Conservation (phyloP, 805 yeast species). For the Cyberlindnera bimundalis region DNA sequence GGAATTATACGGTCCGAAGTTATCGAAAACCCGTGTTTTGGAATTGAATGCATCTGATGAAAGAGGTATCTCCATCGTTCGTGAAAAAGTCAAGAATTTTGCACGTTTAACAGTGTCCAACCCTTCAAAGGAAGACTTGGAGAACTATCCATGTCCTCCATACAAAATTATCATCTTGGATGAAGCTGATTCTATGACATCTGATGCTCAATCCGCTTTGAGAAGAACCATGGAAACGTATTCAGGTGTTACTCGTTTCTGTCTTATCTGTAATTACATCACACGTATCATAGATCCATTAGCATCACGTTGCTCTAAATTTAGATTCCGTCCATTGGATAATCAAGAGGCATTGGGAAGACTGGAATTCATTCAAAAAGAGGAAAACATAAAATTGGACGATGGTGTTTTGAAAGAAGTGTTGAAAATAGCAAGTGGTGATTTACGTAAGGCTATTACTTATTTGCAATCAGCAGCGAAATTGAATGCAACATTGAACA, state of each 20-base stretch:
- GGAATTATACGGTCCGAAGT: slow-evolving; percentile 71
- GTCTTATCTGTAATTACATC: slow-evolving; percentile 92
- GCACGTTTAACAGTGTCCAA: slow-evolving; percentile 83
- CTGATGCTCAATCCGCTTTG: slow-evolving; percentile 93
- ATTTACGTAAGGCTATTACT: slow-evolving; percentile 90
- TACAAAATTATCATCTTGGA: slow-evolving; percentile 89
- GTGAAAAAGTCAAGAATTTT: slow-evolving; percentile 81
- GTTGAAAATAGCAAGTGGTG: slow-evolving; percentile 78
- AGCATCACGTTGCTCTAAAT: slow-evolving; percentile 95
- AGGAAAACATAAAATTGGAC: slow-evolving; percentile 41
- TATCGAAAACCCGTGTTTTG: slow-evolving; percentile 66
- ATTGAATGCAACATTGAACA: slow-evolving; percentile 32
- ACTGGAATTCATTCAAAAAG: slow-evolving; percentile 53
- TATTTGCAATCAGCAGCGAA: slow-evolving; percentile 80
- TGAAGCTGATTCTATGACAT: slow-evolving; percentile 96
- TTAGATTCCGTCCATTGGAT: slow-evolving; percentile 80
- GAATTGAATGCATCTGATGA: slow-evolving; percentile 91
- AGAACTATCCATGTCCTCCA: slow-evolving; percentile 91
- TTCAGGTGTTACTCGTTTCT: slow-evolving; percentile 86
- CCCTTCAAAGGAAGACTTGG: slow-evolving; percentile 65
- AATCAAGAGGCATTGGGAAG: slow-evolving; percentile 66
- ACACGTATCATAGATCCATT: slow-evolving; percentile 95
- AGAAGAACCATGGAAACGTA: slow-evolving; percentile 93
- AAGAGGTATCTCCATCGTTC: slow-evolving; percentile 82
- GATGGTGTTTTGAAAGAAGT: slow-evolving; percentile 59